phyloP scores from a whole-genome alignment of 192 early-diverging fungal species.

The Mortierella antarctica region DNA sequence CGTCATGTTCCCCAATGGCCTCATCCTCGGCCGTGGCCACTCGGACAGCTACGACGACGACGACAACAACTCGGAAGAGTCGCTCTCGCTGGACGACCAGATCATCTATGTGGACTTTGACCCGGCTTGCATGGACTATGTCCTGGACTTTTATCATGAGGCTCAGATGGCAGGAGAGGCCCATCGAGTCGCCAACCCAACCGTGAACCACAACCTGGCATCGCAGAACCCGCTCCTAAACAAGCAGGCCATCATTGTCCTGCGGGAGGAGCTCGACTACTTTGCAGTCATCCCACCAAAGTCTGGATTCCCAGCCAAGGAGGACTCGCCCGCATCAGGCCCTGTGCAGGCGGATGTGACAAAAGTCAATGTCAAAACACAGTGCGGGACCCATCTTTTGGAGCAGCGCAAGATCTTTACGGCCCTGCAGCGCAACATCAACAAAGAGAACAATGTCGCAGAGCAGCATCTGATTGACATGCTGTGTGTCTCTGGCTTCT shows the following conservation, averaged over 20 bases:
- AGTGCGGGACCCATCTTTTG: slow-evolving; percentile 71
- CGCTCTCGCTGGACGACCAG: slow-evolving; percentile 58
- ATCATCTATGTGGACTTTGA: slow-evolving; percentile 68
- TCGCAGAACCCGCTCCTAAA: slow-evolving; percentile 60
- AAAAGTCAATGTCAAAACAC: slow-evolving; percentile 62
- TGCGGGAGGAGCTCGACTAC: slow-evolving; percentile 85
- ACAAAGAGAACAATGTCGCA: slow-evolving; percentile 69
- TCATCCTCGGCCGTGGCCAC: slow-evolving; percentile 52
- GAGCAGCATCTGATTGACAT: slow-evolving; percentile 88
- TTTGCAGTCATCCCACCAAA: slow-evolving; percentile 69
- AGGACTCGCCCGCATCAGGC: slow-evolving; percentile 35
- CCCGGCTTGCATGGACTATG: slow-evolving; percentile 62
- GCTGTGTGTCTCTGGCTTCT: slow-evolving; percentile 83
- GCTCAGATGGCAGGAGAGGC: slow-evolving; percentile 55
- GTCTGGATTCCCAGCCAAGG: slow-evolving; percentile 31
- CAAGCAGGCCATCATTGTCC: slow-evolving; percentile 77
- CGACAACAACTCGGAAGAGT: slow-evolving; percentile 53
- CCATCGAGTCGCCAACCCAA: slow-evolving; percentile 36
- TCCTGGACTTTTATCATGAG: slow-evolving; percentile 59
- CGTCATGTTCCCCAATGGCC: slow-evolving; percentile 73
- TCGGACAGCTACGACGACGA: slow-evolving; percentile 52
- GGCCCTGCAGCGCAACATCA: slow-evolving; percentile 78
- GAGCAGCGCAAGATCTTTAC: slow-evolving; percentile 80
- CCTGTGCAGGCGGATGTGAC: slow-evolving; percentile 19
- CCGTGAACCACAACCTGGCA: slow-evolving; percentile 16